Percentiles rank a stretch among this genome's conserved stretches.
Conservation (phyloP, 768 basidiomycete genomes). For the Xanthoconium stramineum region DNA sequence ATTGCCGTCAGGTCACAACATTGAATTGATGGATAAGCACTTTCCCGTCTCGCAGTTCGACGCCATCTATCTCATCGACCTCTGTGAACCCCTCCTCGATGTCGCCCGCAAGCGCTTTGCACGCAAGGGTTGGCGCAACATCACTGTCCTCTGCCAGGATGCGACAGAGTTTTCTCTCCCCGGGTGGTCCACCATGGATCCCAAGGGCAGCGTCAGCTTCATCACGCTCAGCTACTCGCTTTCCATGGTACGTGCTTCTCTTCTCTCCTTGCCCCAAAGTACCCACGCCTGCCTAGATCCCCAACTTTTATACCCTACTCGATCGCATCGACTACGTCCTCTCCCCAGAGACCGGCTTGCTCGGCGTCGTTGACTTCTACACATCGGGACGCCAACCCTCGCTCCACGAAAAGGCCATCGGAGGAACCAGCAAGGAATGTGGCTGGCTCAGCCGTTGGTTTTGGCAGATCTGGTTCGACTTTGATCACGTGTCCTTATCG, state of each 20-base stretch:
- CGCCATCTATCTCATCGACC: conserved; percentile 67
- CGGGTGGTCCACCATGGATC: conserved; percentile 49
- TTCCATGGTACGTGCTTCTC: conserved; percentile 42
- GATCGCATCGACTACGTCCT: conserved; percentile 68
- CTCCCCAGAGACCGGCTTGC: conserved; percentile 53
- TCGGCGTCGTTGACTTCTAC: conserved; percentile 76
- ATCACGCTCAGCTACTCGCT: conserved; percentile 56
- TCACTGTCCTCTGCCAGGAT: conserved; percentile 69
- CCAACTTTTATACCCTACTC: conserved; percentile 60
- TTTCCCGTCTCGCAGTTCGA: conserved; percentile 59
- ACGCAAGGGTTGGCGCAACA: conserved; percentile 68
- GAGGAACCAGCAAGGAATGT: conserved; percentile 56
- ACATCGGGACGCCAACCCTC: conserved; percentile 55
- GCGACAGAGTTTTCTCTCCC: conserved; percentile 65
- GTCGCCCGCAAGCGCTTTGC: conserved; percentile 68
- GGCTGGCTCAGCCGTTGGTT: conserved; percentile 71
- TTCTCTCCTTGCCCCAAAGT: not conserved
- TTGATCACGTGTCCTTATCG: conserved; percentile 51
- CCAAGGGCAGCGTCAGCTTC: conserved; percentile 53
- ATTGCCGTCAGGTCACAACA: conserved; percentile 44
- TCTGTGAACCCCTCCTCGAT: conserved; percentile 68
- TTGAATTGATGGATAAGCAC: conserved; percentile 68
- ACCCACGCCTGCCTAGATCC: conserved; percentile 39
- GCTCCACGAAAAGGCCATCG: conserved; percentile 59
- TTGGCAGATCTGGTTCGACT: conserved; percentile 73